Base-by-base conservation (phyloP, 2,329 filamentous ascomycete species). In the Hypoxylon sp. region DNA sequence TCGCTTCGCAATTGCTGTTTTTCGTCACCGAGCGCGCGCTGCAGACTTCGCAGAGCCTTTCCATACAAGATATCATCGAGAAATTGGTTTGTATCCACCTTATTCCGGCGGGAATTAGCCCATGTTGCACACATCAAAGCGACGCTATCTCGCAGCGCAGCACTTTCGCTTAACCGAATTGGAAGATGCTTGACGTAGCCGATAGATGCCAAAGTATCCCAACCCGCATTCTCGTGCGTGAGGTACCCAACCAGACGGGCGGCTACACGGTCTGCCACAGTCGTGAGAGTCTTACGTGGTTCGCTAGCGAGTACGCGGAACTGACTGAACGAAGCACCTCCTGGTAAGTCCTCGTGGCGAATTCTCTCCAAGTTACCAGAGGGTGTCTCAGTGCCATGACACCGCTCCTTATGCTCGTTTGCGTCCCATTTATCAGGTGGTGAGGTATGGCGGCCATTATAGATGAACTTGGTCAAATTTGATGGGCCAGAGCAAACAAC, bases 81-180 rank as follows among this genome's bases (percentile, higher is more conserved):
- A 7, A 55, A 23, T n/a, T 49, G 30, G 11, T 38, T 16, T 9
- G 36, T 21, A 6, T 25, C 26, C 3, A 52, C 5, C n/a, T n/a
- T n/a, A 26, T 45, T 41, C n/a, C 55, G 51, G 4, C 48, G 40
- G 11, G 34, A 47, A 19, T 58, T 58, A 8, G 35, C 13, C 55
- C 55, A 58, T 9, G 51, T 19, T 8, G 51, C 48, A 11, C 29
- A 45, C 46, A 58, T 34, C 15, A 58, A 31, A 20, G 55, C 51
- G 13, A 55, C 55, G 15, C 34, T 32, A 23, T 58, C 55, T 15
- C 55, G 36, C 17, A 58, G 19, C 20, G 55, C 55, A 12, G 45
- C 20, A 19, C 47, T 58, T 20, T 51, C 51, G 51, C 32, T 17
- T 9, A 58, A 27, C n/a, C 55, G 42, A 9, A 27, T 27, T 5